Evolutionary conservation across 1,284 basidiomycete genomes (phyloP), one percentile per base, ranked within the genome.

Genomic region (Austroboletus novae-zelandiae): DNA sequence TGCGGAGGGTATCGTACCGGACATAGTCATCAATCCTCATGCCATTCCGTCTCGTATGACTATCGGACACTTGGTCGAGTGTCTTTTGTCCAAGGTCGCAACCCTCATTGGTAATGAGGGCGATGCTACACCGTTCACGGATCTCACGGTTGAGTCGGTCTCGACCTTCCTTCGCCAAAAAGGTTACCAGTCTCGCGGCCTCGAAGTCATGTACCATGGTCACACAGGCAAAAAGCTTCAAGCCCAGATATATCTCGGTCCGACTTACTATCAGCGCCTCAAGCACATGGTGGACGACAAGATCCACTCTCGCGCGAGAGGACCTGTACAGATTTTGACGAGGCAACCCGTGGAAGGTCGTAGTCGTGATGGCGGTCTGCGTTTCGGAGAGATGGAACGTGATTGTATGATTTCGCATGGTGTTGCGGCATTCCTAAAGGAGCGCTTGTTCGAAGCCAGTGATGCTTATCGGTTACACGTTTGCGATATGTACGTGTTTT

Each of bases 271-370:
- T 72, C 96, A 99, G 71, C 89, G 96, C 47, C 78, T 99, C 60
- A 99, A 99, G 77, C 96, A 99, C 74, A 99, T 99, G 96, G 96
- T 99, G 46, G 95, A 98, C 70, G 96, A 99, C 75, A 99, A 99
- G 78, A 99, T 99, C 56, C 96, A 99, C 74, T 96, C 95, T 25
- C 86, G 96, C 59, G 97, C 97, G 14, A 77, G 97, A 69, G 97
- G 97, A 15, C 97, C 97, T 5, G 91, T 99, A 9, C 97, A 99
- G 72, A 99, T 99, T 64, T 73, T 99, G 62, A 99, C 96, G 18
- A 79, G 97, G 45, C 97, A 99, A 70, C 97, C 96, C 6, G 97
- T 99, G n/a, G 97, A 99, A 69, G 97, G 97, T 84, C 84, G 97
- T 73, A 93, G 89, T 80, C 85, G 97, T 72, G 97, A 98, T 66